A percentile compares a stretch with the other conserved stretches of the same genome.
These are phyloP conservation scores for Pseudotsuga menziesii DNA, from an alignment of 75 land plant species.

Conservation along the genomic window DNA sequence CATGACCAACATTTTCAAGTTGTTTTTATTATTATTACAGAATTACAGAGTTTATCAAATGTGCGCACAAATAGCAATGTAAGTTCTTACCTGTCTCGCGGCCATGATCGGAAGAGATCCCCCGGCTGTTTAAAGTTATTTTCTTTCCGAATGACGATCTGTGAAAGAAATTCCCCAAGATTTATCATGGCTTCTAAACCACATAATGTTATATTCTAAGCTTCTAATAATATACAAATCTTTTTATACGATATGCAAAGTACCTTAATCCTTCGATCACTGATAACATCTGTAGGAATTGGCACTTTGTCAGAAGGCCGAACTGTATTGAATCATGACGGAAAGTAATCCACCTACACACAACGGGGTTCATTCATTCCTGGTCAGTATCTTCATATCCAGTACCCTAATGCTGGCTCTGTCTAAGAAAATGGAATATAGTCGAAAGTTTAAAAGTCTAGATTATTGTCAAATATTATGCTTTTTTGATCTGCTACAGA, in stretches of 20 bases:
- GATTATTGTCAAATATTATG: neutral
- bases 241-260: too few species aligned
- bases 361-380: neutral
- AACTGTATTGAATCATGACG: constrained; percentile 43
- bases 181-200: too few species aligned
- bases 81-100: constrained; percentile 19
- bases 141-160: constrained; percentile 32
- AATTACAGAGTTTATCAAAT: too few species aligned
- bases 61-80: too few species aligned
- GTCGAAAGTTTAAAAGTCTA: too few species aligned
- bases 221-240: too few species aligned
- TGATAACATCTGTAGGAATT: constrained; percentile 16
- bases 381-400: neutral
- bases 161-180: neutral
- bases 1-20: neutral
- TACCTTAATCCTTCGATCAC: constrained; percentile 32
- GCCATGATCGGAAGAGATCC: constrained; percentile 26
- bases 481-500: neutral
- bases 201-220: too few species aligned
- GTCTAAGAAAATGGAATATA: too few species aligned
- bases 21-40: too few species aligned
- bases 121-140: constrained; percentile 40
- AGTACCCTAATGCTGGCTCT: too few species aligned
- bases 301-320: constrained; percentile 36
- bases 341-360: constrained; percentile 51